Evolutionary conservation across 2,329 filamentous ascomycete genomes (phyloP).

Genomic region (Amauroascus niger): DNA sequence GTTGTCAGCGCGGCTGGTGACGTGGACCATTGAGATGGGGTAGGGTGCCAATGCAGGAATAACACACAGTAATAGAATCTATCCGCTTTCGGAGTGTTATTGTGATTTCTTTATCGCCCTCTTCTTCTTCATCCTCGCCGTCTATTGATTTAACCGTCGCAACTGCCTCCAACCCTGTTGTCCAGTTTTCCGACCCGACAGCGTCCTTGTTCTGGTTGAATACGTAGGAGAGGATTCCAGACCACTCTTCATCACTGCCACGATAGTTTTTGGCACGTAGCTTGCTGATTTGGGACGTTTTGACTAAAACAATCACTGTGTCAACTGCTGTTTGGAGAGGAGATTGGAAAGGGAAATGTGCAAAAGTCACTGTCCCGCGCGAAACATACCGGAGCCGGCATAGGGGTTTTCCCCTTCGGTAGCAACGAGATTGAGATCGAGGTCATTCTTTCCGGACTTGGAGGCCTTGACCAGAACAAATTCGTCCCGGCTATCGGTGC

Average conservation of each 20-base stretch:
- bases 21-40: constrained; percentile 9
- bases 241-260: constrained; percentile 37
- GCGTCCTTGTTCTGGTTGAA: constrained; percentile 25
- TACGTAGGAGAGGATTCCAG: constrained; percentile 28
- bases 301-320: constrained; percentile 27
- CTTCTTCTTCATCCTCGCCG: constrained; percentile 18
- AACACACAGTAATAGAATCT: constrained; percentile 41
- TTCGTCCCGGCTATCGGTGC: constrained; percentile 34
- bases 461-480: constrained; percentile 45
- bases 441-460: constrained; percentile 26
- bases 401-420: constrained; percentile 51
- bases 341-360: no score
- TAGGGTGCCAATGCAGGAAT: constrained; percentile 7
- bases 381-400: constrained; percentile 35
- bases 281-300: constrained; percentile 28
- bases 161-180: constrained; percentile 26
- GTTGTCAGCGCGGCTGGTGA: constrained; percentile 4
- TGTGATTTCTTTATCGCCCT: constrained; percentile 29
- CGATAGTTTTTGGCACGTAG: constrained; percentile 37
- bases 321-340: constrained; percentile 18
- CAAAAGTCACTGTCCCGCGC: neutral
- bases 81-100: constrained; percentile 37
- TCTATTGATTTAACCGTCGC: constrained; percentile 20
- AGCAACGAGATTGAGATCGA: constrained; percentile 48
- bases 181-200: constrained; percentile 17